phyloP scores from a whole-genome alignment of 2,329 filamentous ascomycete genomes.

The Lachnum nothofagi region DNA sequence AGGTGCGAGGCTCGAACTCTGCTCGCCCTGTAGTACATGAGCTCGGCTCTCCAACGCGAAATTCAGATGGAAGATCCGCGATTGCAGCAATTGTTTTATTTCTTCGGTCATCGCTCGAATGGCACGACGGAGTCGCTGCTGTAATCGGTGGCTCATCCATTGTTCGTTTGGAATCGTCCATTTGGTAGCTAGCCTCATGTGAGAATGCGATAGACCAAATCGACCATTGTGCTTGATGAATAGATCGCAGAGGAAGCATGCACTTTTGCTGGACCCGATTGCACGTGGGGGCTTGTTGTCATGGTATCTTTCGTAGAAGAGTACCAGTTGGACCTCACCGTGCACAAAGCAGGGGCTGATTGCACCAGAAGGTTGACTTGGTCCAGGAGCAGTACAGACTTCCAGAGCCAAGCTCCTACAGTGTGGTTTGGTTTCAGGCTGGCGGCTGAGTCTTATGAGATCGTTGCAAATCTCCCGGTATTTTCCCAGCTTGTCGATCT shows the following conservation, averaged over 20 bases:
- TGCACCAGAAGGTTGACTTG: constrained; percentile 1
- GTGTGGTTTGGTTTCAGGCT: neutral
- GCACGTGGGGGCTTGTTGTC: neutral
- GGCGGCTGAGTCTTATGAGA: constrained; percentile 8
- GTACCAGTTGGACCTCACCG: constrained; percentile 44
- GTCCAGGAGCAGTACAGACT: neutral
- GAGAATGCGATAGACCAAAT: constrained; percentile 12
- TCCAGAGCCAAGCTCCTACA: constrained; percentile 6
- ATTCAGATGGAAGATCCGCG: neutral
- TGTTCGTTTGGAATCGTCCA: constrained; percentile 11
- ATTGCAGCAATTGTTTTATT: neutral
- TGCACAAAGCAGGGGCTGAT: constrained; percentile 35
- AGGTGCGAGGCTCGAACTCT: neutral
- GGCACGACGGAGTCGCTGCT: neutral
- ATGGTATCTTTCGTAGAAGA: constrained; percentile 9
- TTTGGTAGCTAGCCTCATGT: constrained; percentile 6
- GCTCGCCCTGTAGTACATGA: neutral
- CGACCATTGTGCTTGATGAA: constrained; percentile 16
- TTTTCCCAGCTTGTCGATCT: constrained; percentile 16
- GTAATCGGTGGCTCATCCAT: neutral
- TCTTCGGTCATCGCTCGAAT: neutral
- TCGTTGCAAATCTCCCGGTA: constrained; percentile 12
- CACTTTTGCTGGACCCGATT: constrained; percentile 18
- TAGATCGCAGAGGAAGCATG: constrained; percentile 17
- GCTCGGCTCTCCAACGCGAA: neutral